phyloP scores from a whole-genome alignment of 2,329 filamentous ascomycete species.

The Juglanconis juglandina region DNA sequence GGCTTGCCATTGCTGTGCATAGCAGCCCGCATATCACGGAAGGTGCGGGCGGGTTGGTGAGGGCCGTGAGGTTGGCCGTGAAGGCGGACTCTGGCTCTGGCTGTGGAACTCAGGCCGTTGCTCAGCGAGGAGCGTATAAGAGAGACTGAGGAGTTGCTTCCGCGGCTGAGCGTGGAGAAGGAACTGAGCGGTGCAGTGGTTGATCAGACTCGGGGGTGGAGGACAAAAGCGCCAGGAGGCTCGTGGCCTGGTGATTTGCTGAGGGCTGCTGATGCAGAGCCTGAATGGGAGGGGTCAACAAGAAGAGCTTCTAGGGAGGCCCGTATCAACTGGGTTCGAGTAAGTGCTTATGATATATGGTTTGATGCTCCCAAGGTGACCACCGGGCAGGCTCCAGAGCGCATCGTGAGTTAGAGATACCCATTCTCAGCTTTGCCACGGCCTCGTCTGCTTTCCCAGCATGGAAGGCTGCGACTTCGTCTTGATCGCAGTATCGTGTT shows the following conservation, averaged over 20 bases:
- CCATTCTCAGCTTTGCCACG: too few relatives aligned
- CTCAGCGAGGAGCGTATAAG: background rate
- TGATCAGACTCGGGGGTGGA: conserved; percentile 16
- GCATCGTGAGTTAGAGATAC: too few relatives aligned
- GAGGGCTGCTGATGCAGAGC: conserved; percentile 21
- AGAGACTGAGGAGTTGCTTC: conserved; percentile 19
- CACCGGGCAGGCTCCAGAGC: too few relatives aligned
- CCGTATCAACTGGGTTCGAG: too few relatives aligned
- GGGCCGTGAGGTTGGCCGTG: conserved; percentile 30
- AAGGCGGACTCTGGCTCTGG: conserved; percentile 29
- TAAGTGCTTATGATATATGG: background rate
- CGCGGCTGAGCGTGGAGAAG: conserved; percentile 25
- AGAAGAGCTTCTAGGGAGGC: conserved; percentile 18
- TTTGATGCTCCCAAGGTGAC: background rate
- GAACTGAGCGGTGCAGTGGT: conserved; percentile 24
- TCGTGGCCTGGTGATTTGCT: conserved; percentile 24
- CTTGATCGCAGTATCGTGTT: background rate
- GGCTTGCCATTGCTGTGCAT: conserved; percentile 34
- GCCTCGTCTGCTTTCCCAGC: too few relatives aligned
- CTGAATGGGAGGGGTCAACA: conserved; percentile 24
- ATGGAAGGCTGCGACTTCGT: background rate
- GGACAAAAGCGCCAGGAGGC: conserved; percentile 21
- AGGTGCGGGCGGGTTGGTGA: conserved; percentile 31
- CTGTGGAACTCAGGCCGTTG: background rate
- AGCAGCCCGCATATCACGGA: conserved; percentile 34